These are phyloP conservation scores for Arthrobotrys conoides DNA, from an alignment of 2,329 filamentous ascomycete genomes.

Conservation along the genomic window DNA sequence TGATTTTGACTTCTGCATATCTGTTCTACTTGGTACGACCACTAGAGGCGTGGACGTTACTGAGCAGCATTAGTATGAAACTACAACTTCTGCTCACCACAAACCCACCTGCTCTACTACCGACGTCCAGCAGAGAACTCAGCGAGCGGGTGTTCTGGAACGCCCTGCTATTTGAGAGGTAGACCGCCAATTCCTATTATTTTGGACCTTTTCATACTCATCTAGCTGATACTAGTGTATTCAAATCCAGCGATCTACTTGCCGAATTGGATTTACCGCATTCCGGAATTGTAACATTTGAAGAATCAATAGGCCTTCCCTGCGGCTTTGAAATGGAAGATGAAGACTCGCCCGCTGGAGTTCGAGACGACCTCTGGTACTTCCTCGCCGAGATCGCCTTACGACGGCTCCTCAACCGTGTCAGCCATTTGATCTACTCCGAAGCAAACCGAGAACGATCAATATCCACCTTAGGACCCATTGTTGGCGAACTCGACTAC, in stretches of 20 bases:
- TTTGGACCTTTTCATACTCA: slow-evolving; percentile 50
- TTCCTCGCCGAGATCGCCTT: slow-evolving; percentile 87
- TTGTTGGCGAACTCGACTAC: slow-evolving; percentile 84
- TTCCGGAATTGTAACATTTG: slow-evolving; percentile 84
- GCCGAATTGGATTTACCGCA: slow-evolving; percentile 85
- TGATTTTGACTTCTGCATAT: slow-evolving; percentile 84
- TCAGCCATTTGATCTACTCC: slow-evolving; percentile 84
- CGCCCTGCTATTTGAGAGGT: slow-evolving; percentile 80
- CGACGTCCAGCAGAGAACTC: slow-evolving; percentile 78
- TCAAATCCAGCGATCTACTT: slow-evolving; percentile 74
- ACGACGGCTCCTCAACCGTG: slow-evolving; percentile 80
- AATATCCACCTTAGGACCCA: slow-evolving; percentile 81
- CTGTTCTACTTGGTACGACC: slow-evolving; percentile 86
- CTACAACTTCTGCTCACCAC: slow-evolving; percentile 82
- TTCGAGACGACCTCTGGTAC: slow-evolving; percentile 86
- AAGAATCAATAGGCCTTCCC: slow-evolving; percentile 83
- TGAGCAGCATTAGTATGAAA: slow-evolving; percentile 85
- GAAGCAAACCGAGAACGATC: slow-evolving; percentile 70
- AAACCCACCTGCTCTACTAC: slow-evolving; percentile 75
- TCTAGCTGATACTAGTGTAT: slow-evolving; percentile 61
- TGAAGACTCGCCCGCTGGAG: slow-evolving; percentile 75
- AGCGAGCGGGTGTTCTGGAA: slow-evolving; percentile 89
- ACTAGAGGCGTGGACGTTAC: slow-evolving; percentile 84
- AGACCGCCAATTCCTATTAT: slow-evolving; percentile 61
- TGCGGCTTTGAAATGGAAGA: slow-evolving; percentile 80